phyloP scores from a whole-genome alignment of 2,329 filamentous ascomycete species.

The Leptodontidium sp. region DNA sequence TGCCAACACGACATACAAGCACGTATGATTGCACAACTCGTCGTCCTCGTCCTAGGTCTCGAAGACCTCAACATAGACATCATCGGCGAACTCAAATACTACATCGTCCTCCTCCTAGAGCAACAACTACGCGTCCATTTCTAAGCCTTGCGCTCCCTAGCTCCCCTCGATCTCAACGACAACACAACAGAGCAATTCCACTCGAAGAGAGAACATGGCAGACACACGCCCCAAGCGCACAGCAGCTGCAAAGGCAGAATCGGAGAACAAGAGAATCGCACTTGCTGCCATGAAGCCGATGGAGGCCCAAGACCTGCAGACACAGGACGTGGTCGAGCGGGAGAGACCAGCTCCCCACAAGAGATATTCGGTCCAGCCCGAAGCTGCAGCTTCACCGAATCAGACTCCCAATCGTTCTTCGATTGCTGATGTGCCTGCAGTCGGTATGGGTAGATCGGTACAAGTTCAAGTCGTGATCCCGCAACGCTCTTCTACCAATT shows the following conservation, averaged over 20 bases:
- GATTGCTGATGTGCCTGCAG: background rate
- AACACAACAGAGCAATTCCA: background rate
- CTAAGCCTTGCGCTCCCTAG: background rate
- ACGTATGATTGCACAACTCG: background rate
- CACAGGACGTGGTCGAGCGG: background rate
- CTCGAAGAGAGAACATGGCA: background rate
- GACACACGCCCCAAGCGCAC: slow-evolving; percentile 11
- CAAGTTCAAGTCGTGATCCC: slow-evolving; percentile 1
- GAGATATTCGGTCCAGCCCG: background rate
- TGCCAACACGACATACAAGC: background rate
- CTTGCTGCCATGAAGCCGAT: background rate
- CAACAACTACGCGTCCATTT: background rate
- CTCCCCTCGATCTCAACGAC: background rate
- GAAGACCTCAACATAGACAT: slow-evolving; percentile 1
- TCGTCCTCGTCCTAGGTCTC: background rate
- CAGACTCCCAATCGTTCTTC: background rate
- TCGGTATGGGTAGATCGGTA: background rate
- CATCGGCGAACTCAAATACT: background rate
- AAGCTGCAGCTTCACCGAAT: background rate
- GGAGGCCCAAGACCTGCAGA: slow-evolving; percentile 1
- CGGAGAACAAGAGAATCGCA: slow-evolving; percentile 16
- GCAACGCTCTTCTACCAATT: background rate
- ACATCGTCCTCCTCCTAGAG: background rate
- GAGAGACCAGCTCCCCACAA: slow-evolving; percentile 6
- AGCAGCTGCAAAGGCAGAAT: slow-evolving; percentile 9